Evolutionary conservation across 345 rosid genomes (phyloP), one percentile per base, ranked within the genome.

Genomic region (Camelina neglecta): DNA sequence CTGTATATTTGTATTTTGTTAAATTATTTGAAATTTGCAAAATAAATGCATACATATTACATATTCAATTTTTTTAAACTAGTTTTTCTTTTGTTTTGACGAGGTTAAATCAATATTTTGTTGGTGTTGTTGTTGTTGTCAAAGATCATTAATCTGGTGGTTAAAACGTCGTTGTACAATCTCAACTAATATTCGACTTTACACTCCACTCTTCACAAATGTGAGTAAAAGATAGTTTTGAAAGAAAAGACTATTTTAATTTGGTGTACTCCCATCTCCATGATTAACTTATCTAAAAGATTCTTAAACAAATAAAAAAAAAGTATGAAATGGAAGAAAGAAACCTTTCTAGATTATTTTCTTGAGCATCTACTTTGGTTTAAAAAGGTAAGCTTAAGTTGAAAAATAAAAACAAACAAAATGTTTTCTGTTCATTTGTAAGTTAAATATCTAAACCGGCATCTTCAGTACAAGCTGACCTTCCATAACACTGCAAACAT

Each of bases 391-490:
- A 58, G 55, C 41, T 45, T 41, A 45, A 48, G 9, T 12, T 64
- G 51, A 71, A 45, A 21, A 9, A 33, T 4, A 47, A 70, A 70
- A 57, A 53, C 29, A 64, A 20, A 44, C 55, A 71, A 68, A 68
- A 20, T 68, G 41, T 51, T 60, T 29, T 39, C 3, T 54, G 53
- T 64, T 70, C 60, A 51, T 66, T 39, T 50, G 12, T 39, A 31
- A 4, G 31, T 29, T 29, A 41, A 9, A n/a, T 48, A 49, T 48
- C 69, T 84, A 84, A 76, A 81, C 81, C 23, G 84, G 83, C 83
- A 84, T 81, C 60, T 75, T 79, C 41, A 73, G 42, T 10, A 81
- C 62, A 0, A 84, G 80, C 64, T 79, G 84, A 18, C 86, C 86
- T 61, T 81, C 80, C 83, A 81, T 71, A 35, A 74, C 76, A 67